Conservation (phyloP, 176 grass and related monocot species). For the maize (Zea mays) region Zm-B73-REFERENCE-NAM-5.0 NC_050104.1:95416001-95416500, state of each 20-base stretch:
- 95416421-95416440: slow-evolving; percentile 55
- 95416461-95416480: slow-evolving; percentile 33
- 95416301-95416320: slow-evolving; percentile 77
- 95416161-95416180: neutral
- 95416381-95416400: slow-evolving; percentile 79
- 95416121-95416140: too few species aligned
- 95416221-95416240: slow-evolving; percentile 89
- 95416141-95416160: neutral
- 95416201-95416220: slow-evolving; percentile 37
- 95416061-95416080: neutral
- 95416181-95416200: neutral
- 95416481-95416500: neutral
- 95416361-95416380: slow-evolving; percentile 63
- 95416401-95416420: slow-evolving; percentile 69
- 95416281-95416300: slow-evolving; percentile 62
- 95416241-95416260: slow-evolving; percentile 35
- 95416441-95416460: slow-evolving; percentile 83
- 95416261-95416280: slow-evolving; percentile 47
- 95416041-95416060: slow-evolving; percentile 6
- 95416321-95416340: slow-evolving; percentile 84
- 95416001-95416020: neutral
- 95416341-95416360: slow-evolving; percentile 89
- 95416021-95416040: neutral
- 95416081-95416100: neutral
- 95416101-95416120: neutral